Evolutionary conservation across 805 yeast species (phyloP), one percentile per base, ranked within the genome.

Genomic region (Starmerella khaoyaiensis): DNA sequence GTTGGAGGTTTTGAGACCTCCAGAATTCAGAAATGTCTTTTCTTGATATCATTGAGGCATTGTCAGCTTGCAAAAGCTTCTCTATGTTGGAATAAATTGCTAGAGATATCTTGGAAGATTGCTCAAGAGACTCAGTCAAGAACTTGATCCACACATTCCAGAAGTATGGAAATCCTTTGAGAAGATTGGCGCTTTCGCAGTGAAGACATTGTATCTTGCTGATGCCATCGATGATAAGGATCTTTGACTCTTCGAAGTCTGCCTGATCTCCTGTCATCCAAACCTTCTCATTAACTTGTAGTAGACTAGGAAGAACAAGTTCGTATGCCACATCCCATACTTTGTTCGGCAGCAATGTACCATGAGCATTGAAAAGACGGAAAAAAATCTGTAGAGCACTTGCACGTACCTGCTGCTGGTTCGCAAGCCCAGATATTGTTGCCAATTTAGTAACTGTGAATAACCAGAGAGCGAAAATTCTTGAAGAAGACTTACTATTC

Each of bases 311-410:
- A 6, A 86, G 64, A 1, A 81, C 82, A 25, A 77, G 65, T 21
- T 61, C 54, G 49, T 74, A 76, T 3, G 86, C 69, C n/a, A 75
- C 56, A 20, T 66, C 59, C 95, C 95, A 84, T 1, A 55, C 58
- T 12, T 45, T 51, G 2, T 72, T 61, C 0, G 74, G 68, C 15
- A 74, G 61, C 29, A 62, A 61, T 9, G 57, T 51, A 0, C 81
- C 78, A 54, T 79, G 82, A 3, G 86, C 71, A 36, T 79, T 82
- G 42, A 80, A 64, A 21, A 87, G 76, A 46, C 86, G 72, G 58
- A 83, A 82, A 46, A 86, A 75, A 0, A 95, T 87, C 53, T 84
- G 93, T 12, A 83, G 69, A 0, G 95, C 76, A 2, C 95, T 95
- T 50, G 83, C 84, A 43, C 93, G 68, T 0, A 87, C 94, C 49